Conservation (phyloP, 306 rosid genomes). For the Potentilla sterilis region DNA sequence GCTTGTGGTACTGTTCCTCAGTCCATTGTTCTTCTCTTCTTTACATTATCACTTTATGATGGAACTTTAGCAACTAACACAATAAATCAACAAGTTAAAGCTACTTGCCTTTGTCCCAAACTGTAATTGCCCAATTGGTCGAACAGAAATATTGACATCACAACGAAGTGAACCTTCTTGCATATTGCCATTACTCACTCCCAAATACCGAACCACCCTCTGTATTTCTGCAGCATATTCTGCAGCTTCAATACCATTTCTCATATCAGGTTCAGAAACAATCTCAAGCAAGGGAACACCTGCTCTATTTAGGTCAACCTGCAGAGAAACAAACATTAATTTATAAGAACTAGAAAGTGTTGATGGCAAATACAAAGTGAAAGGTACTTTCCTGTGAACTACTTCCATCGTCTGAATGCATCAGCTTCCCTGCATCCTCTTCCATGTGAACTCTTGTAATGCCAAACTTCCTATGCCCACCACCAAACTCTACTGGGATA, state of each 20-base stretch:
- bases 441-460: constrained; percentile 98
- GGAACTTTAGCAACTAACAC: constrained; percentile 6
- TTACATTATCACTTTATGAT: not conserved
- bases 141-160: constrained; percentile 86
- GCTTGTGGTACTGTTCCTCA: not conserved
- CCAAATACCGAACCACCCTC: constrained; percentile 88
- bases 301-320: constrained; percentile 97
- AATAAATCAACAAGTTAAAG: not conserved
- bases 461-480: constrained; percentile 87
- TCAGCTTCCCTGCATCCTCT: constrained; percentile 96
- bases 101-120: constrained; percentile 78
- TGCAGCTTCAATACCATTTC: constrained; percentile 93
- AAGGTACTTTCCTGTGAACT: constrained; percentile 60
- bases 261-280: constrained; percentile 98
- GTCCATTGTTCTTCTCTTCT: not conserved
- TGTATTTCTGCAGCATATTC: constrained; percentile 94
- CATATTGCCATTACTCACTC: constrained; percentile 96
- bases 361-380: constrained; percentile 7
- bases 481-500: constrained; percentile 84
- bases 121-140: constrained; percentile 74
- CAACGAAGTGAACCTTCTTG: constrained; percentile 98
- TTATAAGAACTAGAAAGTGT: not conserved
- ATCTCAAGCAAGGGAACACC: constrained; percentile 98
- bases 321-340: constrained; percentile 20
- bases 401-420: constrained; percentile 79